Conservation (phyloP, 306 rosid genomes). For the Cicer bijugum region DNA sequence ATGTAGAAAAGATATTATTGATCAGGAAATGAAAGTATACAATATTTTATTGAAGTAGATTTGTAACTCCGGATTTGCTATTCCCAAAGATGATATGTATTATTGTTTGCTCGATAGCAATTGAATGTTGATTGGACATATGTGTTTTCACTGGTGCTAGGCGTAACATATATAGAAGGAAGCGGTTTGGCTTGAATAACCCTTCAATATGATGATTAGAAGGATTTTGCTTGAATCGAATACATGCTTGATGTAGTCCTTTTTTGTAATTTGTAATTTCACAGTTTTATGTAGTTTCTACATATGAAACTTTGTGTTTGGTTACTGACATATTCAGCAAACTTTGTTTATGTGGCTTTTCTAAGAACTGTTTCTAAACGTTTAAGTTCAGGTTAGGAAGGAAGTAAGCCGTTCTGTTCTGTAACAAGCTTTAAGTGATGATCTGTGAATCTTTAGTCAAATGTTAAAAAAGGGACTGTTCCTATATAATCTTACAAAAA, state of each 20-base stretch:
- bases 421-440: constrained; percentile 3
- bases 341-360: not conserved
- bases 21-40: not conserved
- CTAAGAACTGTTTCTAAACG: constrained; percentile 3
- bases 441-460: constrained; percentile 6
- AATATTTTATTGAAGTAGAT: not conserved
- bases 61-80: not conserved
- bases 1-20: not conserved
- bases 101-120: constrained; percentile 7
- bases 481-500: not conserved
- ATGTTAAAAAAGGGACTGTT: not conserved
- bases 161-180: not conserved
- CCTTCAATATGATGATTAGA: constrained; percentile 6
- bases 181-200: constrained; percentile 2
- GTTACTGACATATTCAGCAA: not conserved
- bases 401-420: constrained; percentile 16
- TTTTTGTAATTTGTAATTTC: not conserved
- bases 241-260: not conserved
- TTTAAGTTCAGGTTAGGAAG: not conserved
- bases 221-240: constrained; percentile 31
- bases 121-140: constrained; percentile 3
- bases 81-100: not conserved
- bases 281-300: not conserved
- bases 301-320: not conserved
- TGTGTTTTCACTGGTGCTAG: not conserved